Base-by-base conservation (phyloP, 148 eudicot genomes). In the Rhododendron griersonianum region DNA sequence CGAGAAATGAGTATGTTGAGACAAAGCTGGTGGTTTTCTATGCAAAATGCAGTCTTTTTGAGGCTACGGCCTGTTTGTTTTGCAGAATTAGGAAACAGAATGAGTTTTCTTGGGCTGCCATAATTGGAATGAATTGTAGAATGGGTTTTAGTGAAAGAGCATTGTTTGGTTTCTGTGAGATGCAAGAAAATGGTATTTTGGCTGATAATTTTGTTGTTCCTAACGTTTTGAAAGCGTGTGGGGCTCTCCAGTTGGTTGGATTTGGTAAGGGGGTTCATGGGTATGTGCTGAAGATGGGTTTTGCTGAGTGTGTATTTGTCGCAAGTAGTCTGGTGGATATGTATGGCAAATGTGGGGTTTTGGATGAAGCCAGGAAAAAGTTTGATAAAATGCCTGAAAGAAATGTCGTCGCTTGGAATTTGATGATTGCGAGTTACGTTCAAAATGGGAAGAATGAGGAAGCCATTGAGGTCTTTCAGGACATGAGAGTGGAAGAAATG, bases 321-420 rank as follows among this genome's bases (percentile, higher is more conserved):
- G 92, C 88, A 51, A 91, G 92, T 86, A 90, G 92, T 87, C 89
- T 93, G 79, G 90, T 93, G 78, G 95, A 90, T 87, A 93, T 93
- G 95, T 93, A 93, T 88, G 93, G 93, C 2, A 93, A 93, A 89
- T 93, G 95, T 90, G 92, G 92, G 67, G 78, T 85, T 57, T 39
- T 89, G 75, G 85, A 80, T 25, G 90, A 90, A 88, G 92, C 92
- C 37, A 63, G 89, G 67, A 85, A 74, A 85, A 88, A 87, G 84
- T 91, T 93, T 82, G 92, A 90, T 88, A 45, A 79, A 45, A 91
- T 93, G 93, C 0, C 76, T 51, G 92, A 89, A n/a, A 93, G 87
- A 84, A 93, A 91, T 85, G 87, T 80, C 15, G 92, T 93, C 3
- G 88, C 88, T 47, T 88, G 95, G 92, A 93, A 93, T 86, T 89